A percentile compares a stretch with the other conserved stretches of the same genome.
Conservation (phyloP, 164 flowering plant genomes). For the Magnolia officinalis region DNA sequence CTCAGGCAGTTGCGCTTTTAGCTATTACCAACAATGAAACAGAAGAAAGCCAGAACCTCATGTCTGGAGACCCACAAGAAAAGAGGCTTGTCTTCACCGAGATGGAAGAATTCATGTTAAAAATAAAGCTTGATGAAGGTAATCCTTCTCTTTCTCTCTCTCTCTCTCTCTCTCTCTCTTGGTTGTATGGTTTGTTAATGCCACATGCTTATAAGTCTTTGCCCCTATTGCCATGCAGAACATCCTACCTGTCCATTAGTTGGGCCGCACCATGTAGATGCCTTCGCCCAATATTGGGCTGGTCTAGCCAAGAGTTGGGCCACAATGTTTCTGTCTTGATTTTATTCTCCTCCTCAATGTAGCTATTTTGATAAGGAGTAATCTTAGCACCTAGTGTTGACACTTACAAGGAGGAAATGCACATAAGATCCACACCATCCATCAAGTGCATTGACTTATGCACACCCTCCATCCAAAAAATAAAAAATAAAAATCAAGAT, state of each 20-base stretch:
- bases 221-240: background rate
- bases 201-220: too few relatives aligned
- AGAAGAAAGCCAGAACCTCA: constrained; percentile 31
- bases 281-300: background rate
- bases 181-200: too few relatives aligned
- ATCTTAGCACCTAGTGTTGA: too few relatives aligned
- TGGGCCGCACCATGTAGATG: background rate
- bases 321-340: too few relatives aligned
- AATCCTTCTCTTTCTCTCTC: constrained; percentile 2
- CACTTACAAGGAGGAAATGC: too few relatives aligned
- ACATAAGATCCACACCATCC: too few relatives aligned
- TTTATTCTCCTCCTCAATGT: too few relatives aligned
- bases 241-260: background rate
- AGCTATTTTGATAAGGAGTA: too few relatives aligned
- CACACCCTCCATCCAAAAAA: too few relatives aligned
- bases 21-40: constrained; percentile 38
- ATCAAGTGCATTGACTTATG: too few relatives aligned
- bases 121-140: constrained; percentile 88
- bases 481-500: too few relatives aligned
- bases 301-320: too few relatives aligned
- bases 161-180: background rate
- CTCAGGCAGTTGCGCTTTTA: constrained; percentile 60
- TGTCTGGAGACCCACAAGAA: constrained; percentile 46
- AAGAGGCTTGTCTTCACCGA: constrained; percentile 83
- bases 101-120: constrained; percentile 92